Base-by-base conservation (phyloP, 139 green algal genomes). In the Diplosphaera chodatii region DNA sequence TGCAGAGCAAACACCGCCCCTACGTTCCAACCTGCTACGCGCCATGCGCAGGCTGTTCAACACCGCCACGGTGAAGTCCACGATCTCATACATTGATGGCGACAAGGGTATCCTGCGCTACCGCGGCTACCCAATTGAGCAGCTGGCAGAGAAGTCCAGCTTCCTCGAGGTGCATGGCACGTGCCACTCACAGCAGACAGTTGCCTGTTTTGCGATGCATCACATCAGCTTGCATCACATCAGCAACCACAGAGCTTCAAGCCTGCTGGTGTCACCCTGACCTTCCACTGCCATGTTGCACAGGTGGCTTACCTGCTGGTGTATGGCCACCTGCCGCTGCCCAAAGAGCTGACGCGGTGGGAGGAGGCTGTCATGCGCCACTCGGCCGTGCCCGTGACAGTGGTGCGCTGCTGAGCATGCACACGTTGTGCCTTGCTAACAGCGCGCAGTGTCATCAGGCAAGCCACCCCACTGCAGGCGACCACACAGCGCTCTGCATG, bases 41-140 rank as follows among this genome's bases (percentile, higher is more conserved):
- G 25, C 4, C 23, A 72, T 10, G 18, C 78, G 79, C 41, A 96
- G 93, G 15, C 98, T 98, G 84, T 90, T 93, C 13, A 98, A 98
- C 85, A 98, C 94, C 0, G 76, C 91, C 0, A 87, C 94, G 13
- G 92, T 95, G 66, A 89, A 89, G 62, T 94, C 84, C 29, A 74
- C 72, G 37, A 96, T 99, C 70, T 96, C 84, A 3, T 99, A 89
- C 88, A 99, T 99, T 69, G 95, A 99, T 73, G 95, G 95, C 70
- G 93, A 94, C 63, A 92, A 92, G 81, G 95, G 95, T 31, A 92
- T 98, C 69, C 79, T 98, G 75, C 84, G 93, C 22, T 98, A 98
- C 85, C 82, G 94, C 25, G 94, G 94, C 40, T 97, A 96, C 75
- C 92, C 94, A 32, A 97, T 98, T 71, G 93, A 99, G 82, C 82